Evolutionary conservation across 179 eudicot species (phyloP), one percentile per base, ranked within the genome.

Genomic region (Pouteria campechiana): DNA sequence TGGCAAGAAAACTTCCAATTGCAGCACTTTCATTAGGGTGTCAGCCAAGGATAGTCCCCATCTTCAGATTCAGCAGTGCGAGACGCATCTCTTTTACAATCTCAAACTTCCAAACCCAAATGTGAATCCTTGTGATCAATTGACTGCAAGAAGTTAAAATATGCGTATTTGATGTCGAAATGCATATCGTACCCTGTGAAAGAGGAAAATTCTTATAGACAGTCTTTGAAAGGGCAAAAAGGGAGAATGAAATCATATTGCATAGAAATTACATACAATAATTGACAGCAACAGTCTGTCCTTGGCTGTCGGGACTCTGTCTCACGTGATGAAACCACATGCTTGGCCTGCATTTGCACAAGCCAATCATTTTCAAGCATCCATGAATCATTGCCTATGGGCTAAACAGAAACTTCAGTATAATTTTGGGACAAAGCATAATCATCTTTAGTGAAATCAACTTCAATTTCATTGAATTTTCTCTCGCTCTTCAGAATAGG

Each of bases 291-390:
- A 90, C 70, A 16, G 93, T 81, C 37, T 83, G 81, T 37, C 79
- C 79, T 25, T 56, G 42, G 46, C 50, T 52, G 48, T 67, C 83
- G 28, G 84, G 81, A 63, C 67, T 70, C 67, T 89, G 98, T 56
- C 73, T 76, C 48, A 90, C 98, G 34, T 90, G 80, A 73, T 90
- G 98, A 69, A 81, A 86, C 98, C 98, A 90, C 95, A 90, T 90
- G 50, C 90, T 86, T 8, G 98, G 98, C 87, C 98, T 90, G 87
- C 74, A 65, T 30, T 51, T 54, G 22, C 3, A 25, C 47, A 41
- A 45, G 3, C 4, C 16, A 34, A 17, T 28, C 27, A 50, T 34
- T 24, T 21, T 29, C 25, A 38, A 20, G 30, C 28, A 30, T 33
- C n/a, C 2, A 28, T 10, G 24, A 23, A 12, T 2, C 33, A 16